These are phyloP conservation scores for Stagonosporopsis chrysanthemi DNA, from an alignment of 2,329 filamentous ascomycete species.

Conservation along the genomic window DNA sequence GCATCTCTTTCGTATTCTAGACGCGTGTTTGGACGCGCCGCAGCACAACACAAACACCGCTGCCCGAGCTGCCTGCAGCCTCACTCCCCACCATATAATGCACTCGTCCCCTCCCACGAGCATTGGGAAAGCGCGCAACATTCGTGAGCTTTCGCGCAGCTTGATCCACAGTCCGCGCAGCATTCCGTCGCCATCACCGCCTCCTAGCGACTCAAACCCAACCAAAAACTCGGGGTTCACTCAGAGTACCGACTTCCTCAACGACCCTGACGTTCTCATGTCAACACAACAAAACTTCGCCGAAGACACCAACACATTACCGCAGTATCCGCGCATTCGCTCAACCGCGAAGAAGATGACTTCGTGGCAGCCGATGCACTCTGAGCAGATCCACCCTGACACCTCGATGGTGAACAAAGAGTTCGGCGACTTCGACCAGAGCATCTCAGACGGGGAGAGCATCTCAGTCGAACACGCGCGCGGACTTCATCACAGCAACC, in stretches of 20 bases:
- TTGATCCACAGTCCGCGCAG: conserved; percentile 44
- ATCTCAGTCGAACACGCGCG: conserved; percentile 66
- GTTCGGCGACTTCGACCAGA: conserved; percentile 53
- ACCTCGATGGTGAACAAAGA: conserved; percentile 51
- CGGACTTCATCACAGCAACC: conserved; percentile 53
- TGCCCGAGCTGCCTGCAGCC: conserved; percentile 24
- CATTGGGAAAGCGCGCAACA: conserved; percentile 48
- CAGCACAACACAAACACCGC: conserved; percentile 28
- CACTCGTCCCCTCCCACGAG: conserved; percentile 48
- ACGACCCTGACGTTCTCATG: conserved; percentile 47
- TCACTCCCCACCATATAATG: conserved; percentile 36
- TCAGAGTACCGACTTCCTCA: conserved; percentile 38
- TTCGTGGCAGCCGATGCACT: conserved; percentile 46
- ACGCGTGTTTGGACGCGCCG: conserved; percentile 41
- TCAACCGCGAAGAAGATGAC: conserved; percentile 50
- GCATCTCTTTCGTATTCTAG: conserved; percentile 43
- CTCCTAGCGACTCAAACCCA: conserved; percentile 48
- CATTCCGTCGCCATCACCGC: conserved; percentile 40
- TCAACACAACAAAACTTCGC: conserved; percentile 50
- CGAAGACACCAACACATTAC: conserved; percentile 46
- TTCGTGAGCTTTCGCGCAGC: conserved; percentile 48
- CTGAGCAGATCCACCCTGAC: conserved; percentile 45
- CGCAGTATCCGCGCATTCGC: conserved; percentile 45
- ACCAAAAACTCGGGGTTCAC: conserved; percentile 43
- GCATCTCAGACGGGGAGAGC: conserved; percentile 53